Conservation (phyloP, 192 early-diverging fungal species). For the Mortierella antarctica region DNA sequence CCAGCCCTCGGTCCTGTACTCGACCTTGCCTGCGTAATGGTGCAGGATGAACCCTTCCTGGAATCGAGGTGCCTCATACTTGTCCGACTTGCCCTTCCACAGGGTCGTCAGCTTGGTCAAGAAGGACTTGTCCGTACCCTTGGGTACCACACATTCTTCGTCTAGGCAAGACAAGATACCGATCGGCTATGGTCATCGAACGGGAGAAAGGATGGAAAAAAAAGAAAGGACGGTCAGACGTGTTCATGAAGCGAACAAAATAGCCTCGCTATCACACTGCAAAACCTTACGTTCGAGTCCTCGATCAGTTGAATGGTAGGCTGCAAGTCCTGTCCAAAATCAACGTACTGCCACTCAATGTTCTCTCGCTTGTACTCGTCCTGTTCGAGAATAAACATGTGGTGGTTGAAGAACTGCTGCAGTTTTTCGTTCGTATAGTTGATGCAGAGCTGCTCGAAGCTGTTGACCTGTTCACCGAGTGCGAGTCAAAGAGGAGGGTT, state of each 20-base stretch:
- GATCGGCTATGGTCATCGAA: constrained; percentile 70
- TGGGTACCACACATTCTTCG: constrained; percentile 99
- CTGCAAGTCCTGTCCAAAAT: constrained; percentile 97
- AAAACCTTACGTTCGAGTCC: constrained; percentile 81
- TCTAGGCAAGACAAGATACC: constrained; percentile 96
- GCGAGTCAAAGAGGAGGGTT: neutral
- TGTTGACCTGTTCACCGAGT: constrained; percentile 74
- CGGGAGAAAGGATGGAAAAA: neutral
- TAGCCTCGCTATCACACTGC: neutral
- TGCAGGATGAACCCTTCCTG: constrained; percentile 89
- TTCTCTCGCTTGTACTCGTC: constrained; percentile 97
- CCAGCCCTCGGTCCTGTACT: constrained; percentile 92
- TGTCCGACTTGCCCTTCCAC: constrained; percentile 89
- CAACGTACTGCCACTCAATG: constrained; percentile 98
- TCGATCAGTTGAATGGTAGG: constrained; percentile 99
- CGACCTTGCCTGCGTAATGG: constrained; percentile 97
- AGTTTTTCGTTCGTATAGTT: constrained; percentile 99
- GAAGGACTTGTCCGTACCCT: constrained; percentile 95
- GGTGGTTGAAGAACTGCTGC: constrained; percentile 99
- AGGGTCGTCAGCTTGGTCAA: constrained; percentile 89
- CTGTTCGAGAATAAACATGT: constrained; percentile 99
- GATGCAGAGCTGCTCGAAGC: constrained; percentile 99
- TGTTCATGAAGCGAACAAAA: neutral
- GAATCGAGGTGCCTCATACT: constrained; percentile 90
- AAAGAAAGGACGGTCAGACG: neutral